A percentile compares a stretch with the other conserved stretches of the same genome.
These are phyloP conservation scores for Pachysandra terminalis DNA, from an alignment of 164 flowering plant species.

Conservation along the genomic window DNA sequence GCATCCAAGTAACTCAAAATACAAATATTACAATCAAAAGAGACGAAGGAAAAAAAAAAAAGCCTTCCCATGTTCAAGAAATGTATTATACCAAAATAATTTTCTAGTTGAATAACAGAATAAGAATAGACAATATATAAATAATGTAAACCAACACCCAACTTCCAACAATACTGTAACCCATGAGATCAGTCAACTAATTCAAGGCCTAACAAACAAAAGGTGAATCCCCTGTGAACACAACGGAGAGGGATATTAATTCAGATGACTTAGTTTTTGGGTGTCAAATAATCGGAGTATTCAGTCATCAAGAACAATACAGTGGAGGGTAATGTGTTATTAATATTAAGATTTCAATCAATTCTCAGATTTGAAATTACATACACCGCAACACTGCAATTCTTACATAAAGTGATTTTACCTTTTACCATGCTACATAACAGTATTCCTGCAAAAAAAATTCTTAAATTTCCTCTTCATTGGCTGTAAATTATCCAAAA, in stretches of 20 bases:
- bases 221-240: background rate
- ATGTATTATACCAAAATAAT: no score
- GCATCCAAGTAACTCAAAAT: no score
- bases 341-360: constrained; percentile 27
- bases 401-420: constrained; percentile 19
- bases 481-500: constrained; percentile 56
- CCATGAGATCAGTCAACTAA: no score
- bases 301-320: background rate
- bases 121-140: no score
- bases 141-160: no score
- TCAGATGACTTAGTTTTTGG: constrained; percentile 9
- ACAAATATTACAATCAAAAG: no score
- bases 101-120: no score
- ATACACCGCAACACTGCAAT: constrained; percentile 24
- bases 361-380: constrained; percentile 25
- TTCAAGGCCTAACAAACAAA: background rate
- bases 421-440: constrained; percentile 46
- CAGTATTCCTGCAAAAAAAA: constrained; percentile 84
- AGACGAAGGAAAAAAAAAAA: no score
- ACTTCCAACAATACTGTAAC: no score
- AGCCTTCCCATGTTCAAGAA: no score
- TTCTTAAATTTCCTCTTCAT: constrained; percentile 40
- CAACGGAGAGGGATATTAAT: background rate
- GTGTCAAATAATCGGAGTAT: background rate
- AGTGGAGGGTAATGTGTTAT: constrained; percentile 9